Base-by-base conservation (phyloP, 768 basidiomycete species). In the Tricholoma matsutake region DNA sequence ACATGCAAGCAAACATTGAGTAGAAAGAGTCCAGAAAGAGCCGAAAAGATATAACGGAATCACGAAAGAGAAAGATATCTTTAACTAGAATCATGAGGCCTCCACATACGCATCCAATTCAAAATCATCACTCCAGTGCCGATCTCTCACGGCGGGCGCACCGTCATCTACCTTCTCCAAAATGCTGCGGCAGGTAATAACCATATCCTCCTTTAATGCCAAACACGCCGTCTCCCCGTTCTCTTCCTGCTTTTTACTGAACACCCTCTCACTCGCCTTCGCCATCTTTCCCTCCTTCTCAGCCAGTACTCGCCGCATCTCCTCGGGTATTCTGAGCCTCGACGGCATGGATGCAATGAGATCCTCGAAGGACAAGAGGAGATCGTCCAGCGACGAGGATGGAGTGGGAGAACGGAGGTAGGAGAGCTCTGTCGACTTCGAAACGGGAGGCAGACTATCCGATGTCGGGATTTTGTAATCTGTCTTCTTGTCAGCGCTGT, bases 301-400 rank as follows among this genome's bases (percentile, higher is more conserved):
- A 6, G 55, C 20, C 4, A 56, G 28, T 13, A 37, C 18, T 2
- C 31, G 29, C 9, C 9, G 31, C 47, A 62, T 57, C 22, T 51
- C 53, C 37, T 47, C 11, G 11, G 52, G 54, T 14, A 49, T 32
- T 7, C 61, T 29, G 18, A 63, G 60, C 14, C 57, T 60, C 18
- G 67, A 63, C 14, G 43, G 35, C 64, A 67, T 62, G 1, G 61
- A 56, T 1, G 63, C 11, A 43, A 67, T 61, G 39, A 68, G 39
- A 14, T 63, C 59, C 51, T 68, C 68, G 28, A 68, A 68, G 2
- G 68, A 68, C 20, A 47, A 54, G 3, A 68, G 62, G 54, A 68
- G 61, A 54, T 68, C 68, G 35, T 67, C 64, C 34, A 68, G 58
- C 2, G 65, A 66, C 41, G 56, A 43, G 22, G 16, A 13, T 25